Base-by-base conservation (phyloP, 1,284 basidiomycete species). In the Crocinoboletus sp. region DNA sequence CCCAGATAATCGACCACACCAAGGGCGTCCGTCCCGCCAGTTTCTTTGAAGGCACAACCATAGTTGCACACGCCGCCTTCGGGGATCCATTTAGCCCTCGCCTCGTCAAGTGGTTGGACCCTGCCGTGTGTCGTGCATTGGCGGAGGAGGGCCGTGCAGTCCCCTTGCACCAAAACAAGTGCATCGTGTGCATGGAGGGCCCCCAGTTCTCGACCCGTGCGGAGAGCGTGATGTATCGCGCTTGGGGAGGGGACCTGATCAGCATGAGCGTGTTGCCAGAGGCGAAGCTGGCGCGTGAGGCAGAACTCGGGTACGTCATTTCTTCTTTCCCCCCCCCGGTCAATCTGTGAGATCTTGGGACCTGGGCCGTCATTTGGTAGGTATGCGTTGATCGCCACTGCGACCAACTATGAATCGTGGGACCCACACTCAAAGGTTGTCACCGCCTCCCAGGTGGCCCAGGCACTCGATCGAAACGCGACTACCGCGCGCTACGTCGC, bases 251-350 rank as follows among this genome's bases (percentile, higher is more conserved):
- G 6, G 94, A 96, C 67, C 74, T 96, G 59, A 95, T 96, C 71
- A 94, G 94, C 67, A 94, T 97, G 94, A 94, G 89, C 48, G 89
- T 90, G 37, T 72, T 99, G 27, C 95, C 95, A 2, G 95, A 99
- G 69, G 84, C 94, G 20, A 99, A 99, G 71, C 74, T 98, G 19
- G 95, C 95, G 3, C 72, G 94, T 20, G 95, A 99, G 69, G 93
- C 92, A 2, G 95, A 99, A 68, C 66, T 99, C 13, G 85, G 87
- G 91, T 93, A 51, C 35, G 49, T 27, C 6, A 9, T 5, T 32
- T 24, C 16, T 27, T 11, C 13, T 51, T 28, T 12, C 7, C 9
- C 20, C 2, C 5, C 11, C 2, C 11, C 27, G 23, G 12, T n/a
- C 3, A 9, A 8, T 32, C n/a, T 6, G 16, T 6, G 35, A 9